These are phyloP conservation scores for Kwoniella mangroviensis DNA, from an alignment of 768 basidiomycete species.

Conservation along the genomic window DNA sequence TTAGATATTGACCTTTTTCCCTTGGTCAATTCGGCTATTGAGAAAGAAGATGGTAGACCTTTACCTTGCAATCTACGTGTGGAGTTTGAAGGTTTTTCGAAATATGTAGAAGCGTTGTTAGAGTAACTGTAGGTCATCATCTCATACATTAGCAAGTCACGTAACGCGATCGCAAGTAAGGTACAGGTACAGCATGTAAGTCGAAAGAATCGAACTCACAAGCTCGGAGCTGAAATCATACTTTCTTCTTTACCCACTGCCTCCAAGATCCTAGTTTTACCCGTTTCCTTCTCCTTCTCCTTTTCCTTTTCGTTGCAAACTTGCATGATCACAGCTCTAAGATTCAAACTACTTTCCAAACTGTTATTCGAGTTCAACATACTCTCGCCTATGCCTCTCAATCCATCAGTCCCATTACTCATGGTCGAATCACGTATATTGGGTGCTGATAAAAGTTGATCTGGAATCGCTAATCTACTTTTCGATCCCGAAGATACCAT, in stretches of 20 bases:
- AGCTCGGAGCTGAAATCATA: slow-evolving; percentile 19
- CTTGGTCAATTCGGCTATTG: slow-evolving; percentile 18
- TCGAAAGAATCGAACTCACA: slow-evolving; percentile 15
- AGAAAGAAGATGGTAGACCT: slow-evolving; percentile 16
- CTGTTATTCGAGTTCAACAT: slow-evolving; percentile 18
- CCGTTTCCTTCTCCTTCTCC: background rate
- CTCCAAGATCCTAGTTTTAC: slow-evolving; percentile 6
- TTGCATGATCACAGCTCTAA: slow-evolving; percentile 15
- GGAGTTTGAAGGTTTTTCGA: slow-evolving; percentile 7
- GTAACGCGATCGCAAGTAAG: background rate
- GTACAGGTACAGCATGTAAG: no score
- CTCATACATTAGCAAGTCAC: no score
- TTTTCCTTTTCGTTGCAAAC: background rate
- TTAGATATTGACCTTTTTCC: background rate
- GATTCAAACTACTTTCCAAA: slow-evolving; percentile 12
- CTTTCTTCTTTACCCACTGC: slow-evolving; percentile 23
- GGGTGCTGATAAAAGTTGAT: background rate
- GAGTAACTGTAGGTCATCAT: slow-evolving; percentile 17
- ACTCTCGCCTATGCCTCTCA: slow-evolving; percentile 9
- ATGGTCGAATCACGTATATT: background rate
- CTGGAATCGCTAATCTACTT: slow-evolving; percentile 19
- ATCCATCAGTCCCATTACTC: background rate
- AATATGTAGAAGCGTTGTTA: slow-evolving; percentile 23
- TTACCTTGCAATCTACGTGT: slow-evolving; percentile 13
- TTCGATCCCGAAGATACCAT: slow-evolving; percentile 26